These are phyloP conservation scores for Berberis thunbergii DNA, from an alignment of 164 flowering plant species.

Conservation along the genomic window DNA sequence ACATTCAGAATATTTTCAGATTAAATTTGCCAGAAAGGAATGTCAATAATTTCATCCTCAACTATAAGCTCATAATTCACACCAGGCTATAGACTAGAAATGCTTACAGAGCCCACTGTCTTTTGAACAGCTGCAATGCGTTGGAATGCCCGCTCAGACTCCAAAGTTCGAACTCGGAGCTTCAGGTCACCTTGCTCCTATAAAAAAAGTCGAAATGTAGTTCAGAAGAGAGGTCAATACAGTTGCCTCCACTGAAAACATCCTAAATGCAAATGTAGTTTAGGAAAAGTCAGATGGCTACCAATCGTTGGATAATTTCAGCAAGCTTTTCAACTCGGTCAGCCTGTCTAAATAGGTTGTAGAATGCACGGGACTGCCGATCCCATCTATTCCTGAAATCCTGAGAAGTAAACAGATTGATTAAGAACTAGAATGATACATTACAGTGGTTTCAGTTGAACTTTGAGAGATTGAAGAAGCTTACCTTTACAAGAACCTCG, in stretches of 20 bases:
- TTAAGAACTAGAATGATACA: neutral
- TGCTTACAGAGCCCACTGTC: constrained; percentile 81
- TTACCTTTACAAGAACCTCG: constrained; percentile 82
- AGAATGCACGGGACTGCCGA: constrained; percentile 78
- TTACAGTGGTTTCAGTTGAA: neutral
- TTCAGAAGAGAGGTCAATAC: too few relatives aligned
- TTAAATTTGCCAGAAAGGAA: too few relatives aligned
- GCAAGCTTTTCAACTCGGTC: constrained; percentile 91
- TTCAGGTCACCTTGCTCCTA: constrained; percentile 99
- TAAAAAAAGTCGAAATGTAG: neutral
- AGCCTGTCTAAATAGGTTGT: constrained; percentile 93
- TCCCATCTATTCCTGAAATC: constrained; percentile 89
- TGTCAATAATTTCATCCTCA: neutral
- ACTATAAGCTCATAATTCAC: neutral
- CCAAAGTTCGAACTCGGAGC: constrained; percentile 85
- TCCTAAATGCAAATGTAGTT: too few relatives aligned
- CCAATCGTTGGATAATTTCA: constrained; percentile 78
- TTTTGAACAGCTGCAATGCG: constrained; percentile 93
- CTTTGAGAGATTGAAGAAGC: constrained; percentile 1
- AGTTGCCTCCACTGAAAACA: too few relatives aligned
- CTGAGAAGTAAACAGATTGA: constrained; percentile 31
- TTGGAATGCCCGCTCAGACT: constrained; percentile 91
- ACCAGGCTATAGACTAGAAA: neutral
- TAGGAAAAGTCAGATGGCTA: constrained; percentile 13
- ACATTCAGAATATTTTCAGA: neutral